Percentiles rank a stretch among this genome's conserved stretches.
These are phyloP conservation scores for Penicillium tannophilum DNA, from an alignment of 495 filamentous ascomycete genomes.

Conservation along the genomic window DNA sequence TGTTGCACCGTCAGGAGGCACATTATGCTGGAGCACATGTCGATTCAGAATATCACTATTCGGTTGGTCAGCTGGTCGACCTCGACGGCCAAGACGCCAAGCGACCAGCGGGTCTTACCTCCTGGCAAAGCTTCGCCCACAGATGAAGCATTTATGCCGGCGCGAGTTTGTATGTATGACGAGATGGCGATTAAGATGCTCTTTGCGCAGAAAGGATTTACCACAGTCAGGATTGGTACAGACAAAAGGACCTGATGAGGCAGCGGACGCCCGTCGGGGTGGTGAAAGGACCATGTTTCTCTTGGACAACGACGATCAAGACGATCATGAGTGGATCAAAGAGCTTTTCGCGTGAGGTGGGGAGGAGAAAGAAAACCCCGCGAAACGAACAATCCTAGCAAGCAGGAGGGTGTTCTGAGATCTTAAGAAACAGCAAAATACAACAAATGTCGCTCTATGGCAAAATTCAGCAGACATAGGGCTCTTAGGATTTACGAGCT, in stretches of 20 bases:
- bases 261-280: not conserved
- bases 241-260: not conserved
- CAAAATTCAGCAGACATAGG: no score
- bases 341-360: no score
- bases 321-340: no score
- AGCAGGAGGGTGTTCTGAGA: no score
- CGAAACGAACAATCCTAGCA: no score
- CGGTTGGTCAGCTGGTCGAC: no score
- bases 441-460: no score
- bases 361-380: no score
- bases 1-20: not conserved
- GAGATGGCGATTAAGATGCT: constrained; percentile 1
- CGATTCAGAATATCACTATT: not conserved
- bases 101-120: not conserved
- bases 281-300: no score
- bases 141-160: constrained; percentile 5
- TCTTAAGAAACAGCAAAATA: no score
- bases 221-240: not conserved
- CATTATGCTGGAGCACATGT: not conserved
- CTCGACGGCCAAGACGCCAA: not conserved
- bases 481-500: no score
- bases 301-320: no score
- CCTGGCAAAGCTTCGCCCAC: constrained; percentile 1
- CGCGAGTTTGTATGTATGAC: not conserved
- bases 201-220: constrained; percentile 5